phyloP scores from a whole-genome alignment of 176 grass and related monocot species.

The Saccharum officinarum region DNA sequence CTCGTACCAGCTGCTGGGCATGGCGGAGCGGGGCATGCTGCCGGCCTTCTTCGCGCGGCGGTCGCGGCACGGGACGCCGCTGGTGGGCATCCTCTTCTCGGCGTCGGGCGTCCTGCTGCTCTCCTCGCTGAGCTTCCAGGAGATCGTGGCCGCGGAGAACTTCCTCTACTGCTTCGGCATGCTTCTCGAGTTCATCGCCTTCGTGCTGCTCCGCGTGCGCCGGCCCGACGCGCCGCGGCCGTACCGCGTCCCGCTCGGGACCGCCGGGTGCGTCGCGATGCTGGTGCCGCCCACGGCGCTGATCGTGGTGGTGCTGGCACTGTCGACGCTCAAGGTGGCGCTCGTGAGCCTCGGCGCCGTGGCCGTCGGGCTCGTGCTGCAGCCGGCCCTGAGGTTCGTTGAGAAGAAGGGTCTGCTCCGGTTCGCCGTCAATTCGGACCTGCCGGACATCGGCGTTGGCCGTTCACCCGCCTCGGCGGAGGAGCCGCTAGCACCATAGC shows the following conservation, averaged over 20 bases:
- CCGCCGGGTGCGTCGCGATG: slow-evolving; percentile 55
- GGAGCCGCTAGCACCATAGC: slow-evolving; percentile 43
- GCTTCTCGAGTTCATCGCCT: slow-evolving; percentile 71
- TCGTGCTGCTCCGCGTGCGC: slow-evolving; percentile 49
- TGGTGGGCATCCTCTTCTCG: slow-evolving; percentile 68
- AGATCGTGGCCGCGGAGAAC: slow-evolving; percentile 77
- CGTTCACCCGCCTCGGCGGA: slow-evolving; percentile 11
- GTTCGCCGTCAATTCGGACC: slow-evolving; percentile 58
- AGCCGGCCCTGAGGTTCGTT: slow-evolving; percentile 55
- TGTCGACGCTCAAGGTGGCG: slow-evolving; percentile 60
- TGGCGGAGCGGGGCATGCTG: slow-evolving; percentile 75
- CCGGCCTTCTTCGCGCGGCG: slow-evolving; percentile 60
- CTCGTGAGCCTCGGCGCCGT: slow-evolving; percentile 51
- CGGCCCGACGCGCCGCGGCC: slow-evolving; percentile 45
- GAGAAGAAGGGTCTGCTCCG: slow-evolving; percentile 57
- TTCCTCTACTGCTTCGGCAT: slow-evolving; percentile 82
- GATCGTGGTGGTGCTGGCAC: slow-evolving; percentile 53
- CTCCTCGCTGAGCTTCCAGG: slow-evolving; percentile 70
- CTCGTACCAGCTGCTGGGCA: slow-evolving; percentile 76
- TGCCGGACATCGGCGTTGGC: slow-evolving; percentile 46
- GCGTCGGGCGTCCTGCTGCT: slow-evolving; percentile 63
- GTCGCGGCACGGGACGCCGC: slow-evolving; percentile 60
- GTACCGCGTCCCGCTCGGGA: slow-evolving; percentile 63
- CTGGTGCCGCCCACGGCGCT: slow-evolving; percentile 59
- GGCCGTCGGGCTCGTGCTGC: slow-evolving; percentile 52